phyloP scores from a whole-genome alignment of 2,329 filamentous ascomycete genomes.

The Pyricularia pennisetigena region DNA sequence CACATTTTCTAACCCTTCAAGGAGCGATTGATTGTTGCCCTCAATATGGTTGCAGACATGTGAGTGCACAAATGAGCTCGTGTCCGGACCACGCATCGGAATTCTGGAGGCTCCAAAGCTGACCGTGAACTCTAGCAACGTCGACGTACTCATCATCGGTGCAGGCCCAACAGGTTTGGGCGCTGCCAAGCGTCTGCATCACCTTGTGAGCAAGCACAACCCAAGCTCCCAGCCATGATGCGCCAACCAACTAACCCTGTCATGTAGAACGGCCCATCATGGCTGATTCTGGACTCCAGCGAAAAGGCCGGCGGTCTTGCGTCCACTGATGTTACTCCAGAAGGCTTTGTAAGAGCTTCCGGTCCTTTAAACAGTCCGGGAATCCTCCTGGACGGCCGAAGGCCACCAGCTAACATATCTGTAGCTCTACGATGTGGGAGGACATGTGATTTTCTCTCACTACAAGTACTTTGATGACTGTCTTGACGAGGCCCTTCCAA shows the following conservation, averaged over 20 bases:
- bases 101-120: not conserved
- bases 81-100: not conserved
- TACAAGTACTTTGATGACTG: conserved; percentile 99
- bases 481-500: conserved; percentile 91
- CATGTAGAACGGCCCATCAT: conserved; percentile 74
- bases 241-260: conserved; percentile 16
- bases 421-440: conserved; percentile 95
- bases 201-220: conserved; percentile 60
- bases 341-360: conserved; percentile 78
- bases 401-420: not conserved
- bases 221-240: conserved; percentile 8
- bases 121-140: conserved; percentile 47
- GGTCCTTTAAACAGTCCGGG: not conserved
- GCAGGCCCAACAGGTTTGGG: conserved; percentile 95
- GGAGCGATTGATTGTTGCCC: conserved; percentile 6
- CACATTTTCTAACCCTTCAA: not conserved
- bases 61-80: conserved; percentile 15
- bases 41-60: conserved; percentile 30
- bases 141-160: conserved; percentile 96
- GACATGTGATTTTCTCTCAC: conserved; percentile 98
- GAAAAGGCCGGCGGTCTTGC: conserved; percentile 92
- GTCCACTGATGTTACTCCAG: conserved; percentile 86
- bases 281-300: conserved; percentile 90
- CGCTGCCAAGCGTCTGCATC: conserved; percentile 94
- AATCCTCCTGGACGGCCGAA: not conserved